Evolutionary conservation across 768 basidiomycete species (phyloP).

Genomic region (Calvatia gigantea): DNA sequence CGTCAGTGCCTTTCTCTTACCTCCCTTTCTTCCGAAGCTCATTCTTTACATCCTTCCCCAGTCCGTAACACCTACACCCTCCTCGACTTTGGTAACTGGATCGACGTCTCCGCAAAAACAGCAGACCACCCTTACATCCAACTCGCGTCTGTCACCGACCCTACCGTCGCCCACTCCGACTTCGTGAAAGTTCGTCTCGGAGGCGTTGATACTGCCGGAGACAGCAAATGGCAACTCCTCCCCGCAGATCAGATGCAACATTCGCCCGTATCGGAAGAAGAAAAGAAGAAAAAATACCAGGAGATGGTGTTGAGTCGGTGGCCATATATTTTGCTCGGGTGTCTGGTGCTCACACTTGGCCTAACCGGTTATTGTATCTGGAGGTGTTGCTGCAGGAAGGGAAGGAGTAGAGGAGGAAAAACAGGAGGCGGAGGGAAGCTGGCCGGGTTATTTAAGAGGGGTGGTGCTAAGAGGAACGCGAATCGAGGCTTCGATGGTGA

Average conservation of each 20-base stretch:
- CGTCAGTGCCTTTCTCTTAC: conserved; percentile 34
- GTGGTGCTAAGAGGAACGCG: conserved; percentile 1
- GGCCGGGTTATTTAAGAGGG: conserved; percentile 12
- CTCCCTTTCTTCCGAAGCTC: neutral
- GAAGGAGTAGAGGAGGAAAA: conserved; percentile 13
- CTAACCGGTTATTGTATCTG: conserved; percentile 49
- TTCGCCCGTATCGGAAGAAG: conserved; percentile 59
- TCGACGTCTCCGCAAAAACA: conserved; percentile 26
- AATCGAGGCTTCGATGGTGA: neutral
- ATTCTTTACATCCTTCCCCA: conserved; percentile 23
- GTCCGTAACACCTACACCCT: conserved; percentile 65
- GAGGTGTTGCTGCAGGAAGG: conserved; percentile 54
- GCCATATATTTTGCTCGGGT: conserved; percentile 69
- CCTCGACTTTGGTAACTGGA: conserved; percentile 64
- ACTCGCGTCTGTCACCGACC: conserved; percentile 53
- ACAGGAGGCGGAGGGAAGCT: conserved; percentile 15
- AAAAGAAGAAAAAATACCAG: conserved; percentile 65
- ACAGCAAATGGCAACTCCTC: neutral
- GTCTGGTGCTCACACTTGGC: conserved; percentile 46
- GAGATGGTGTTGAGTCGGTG: conserved; percentile 65
- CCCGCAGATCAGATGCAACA: conserved; percentile 53
- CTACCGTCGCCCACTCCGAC: conserved; percentile 33
- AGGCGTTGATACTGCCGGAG: conserved; percentile 26
- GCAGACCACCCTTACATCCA: conserved; percentile 56
- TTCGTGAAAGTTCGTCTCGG: conserved; percentile 32